Percentiles rank a stretch among this genome's conserved stretches.
Conservation (phyloP, 176 grass and related monocot genomes). For the Chloris gayana region DNA sequence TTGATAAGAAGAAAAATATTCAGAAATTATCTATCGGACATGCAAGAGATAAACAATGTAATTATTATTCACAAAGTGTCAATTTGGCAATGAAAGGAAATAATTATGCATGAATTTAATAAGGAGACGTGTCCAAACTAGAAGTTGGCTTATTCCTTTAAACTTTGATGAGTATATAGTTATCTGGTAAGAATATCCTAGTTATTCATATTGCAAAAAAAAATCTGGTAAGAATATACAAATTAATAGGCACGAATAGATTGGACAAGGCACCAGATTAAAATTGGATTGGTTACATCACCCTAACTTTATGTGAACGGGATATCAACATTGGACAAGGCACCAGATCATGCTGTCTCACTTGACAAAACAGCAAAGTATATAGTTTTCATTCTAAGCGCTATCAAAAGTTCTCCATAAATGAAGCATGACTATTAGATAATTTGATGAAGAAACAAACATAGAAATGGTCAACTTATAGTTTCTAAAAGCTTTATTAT, state of each 20-base stretch:
- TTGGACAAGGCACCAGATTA: no score
- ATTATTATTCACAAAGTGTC: no score
- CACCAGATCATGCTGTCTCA: not conserved
- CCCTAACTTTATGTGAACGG: not conserved
- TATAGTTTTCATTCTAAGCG: no score
- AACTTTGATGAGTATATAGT: not conserved
- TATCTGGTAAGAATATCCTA: not conserved
- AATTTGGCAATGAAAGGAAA: no score
- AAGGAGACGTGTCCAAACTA: not conserved
- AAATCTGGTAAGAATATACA: not conserved
- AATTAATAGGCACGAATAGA: not conserved
- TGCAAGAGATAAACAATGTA: no score
- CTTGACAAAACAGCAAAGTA: not conserved
- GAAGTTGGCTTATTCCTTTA: not conserved
- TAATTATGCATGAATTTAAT: not conserved
- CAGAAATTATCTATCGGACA: no score
- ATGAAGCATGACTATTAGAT: not conserved
- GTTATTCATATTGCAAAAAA: not conserved
- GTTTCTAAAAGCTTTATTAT: conserved; percentile 6
- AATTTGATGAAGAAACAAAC: not conserved
- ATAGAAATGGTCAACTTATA: not conserved
- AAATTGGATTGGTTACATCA: not conserved
- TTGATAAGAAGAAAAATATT: no score
- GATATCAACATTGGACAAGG: conserved; percentile 5
- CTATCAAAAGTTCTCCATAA: not conserved